These are phyloP conservation scores for Polyplosphaeria fusca DNA, from an alignment of 495 filamentous ascomycete genomes.

Conservation along the genomic window DNA sequence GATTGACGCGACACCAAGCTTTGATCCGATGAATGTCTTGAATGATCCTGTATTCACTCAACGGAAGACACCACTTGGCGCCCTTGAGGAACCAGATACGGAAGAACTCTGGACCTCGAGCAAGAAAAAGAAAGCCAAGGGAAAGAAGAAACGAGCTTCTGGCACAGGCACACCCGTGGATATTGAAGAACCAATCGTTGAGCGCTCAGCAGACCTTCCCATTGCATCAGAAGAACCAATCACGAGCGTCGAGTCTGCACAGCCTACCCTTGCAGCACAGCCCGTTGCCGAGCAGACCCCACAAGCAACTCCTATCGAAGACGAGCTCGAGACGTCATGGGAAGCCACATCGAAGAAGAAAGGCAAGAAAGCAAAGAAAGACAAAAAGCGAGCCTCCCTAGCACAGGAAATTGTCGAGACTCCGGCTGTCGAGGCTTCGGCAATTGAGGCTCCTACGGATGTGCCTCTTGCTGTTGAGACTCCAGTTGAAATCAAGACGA, in stretches of 20 bases:
- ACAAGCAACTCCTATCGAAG: constrained; percentile 11
- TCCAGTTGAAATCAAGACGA: constrained; percentile 1
- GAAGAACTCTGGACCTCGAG: constrained; percentile 33
- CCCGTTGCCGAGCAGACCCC: constrained; percentile 1
- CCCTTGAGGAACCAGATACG: constrained; percentile 37
- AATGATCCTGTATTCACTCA: constrained; percentile 37
- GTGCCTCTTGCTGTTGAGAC: constrained; percentile 24
- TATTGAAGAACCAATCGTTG: background rate
- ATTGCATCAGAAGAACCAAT: background rate
- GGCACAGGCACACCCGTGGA: constrained; percentile 16
- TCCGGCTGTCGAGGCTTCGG: constrained; percentile 24
- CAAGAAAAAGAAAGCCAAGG: constrained; percentile 33
- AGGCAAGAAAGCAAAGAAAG: constrained; percentile 36
- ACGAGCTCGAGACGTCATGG: constrained; percentile 9
- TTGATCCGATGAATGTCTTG: constrained; percentile 39
- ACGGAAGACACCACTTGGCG: constrained; percentile 31
- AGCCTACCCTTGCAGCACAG: no score
- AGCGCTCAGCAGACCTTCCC: background rate
- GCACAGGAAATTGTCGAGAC: constrained; percentile 15
- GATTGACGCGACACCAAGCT: constrained; percentile 30
- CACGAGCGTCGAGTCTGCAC: background rate
- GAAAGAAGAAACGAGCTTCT: constrained; percentile 27
- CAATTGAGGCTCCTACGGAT: constrained; percentile 21
- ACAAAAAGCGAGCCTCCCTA: constrained; percentile 20
- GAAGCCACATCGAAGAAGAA: constrained; percentile 26